phyloP scores from a whole-genome alignment of 768 basidiomycete species.

The Saitozyma podzolica region DNA sequence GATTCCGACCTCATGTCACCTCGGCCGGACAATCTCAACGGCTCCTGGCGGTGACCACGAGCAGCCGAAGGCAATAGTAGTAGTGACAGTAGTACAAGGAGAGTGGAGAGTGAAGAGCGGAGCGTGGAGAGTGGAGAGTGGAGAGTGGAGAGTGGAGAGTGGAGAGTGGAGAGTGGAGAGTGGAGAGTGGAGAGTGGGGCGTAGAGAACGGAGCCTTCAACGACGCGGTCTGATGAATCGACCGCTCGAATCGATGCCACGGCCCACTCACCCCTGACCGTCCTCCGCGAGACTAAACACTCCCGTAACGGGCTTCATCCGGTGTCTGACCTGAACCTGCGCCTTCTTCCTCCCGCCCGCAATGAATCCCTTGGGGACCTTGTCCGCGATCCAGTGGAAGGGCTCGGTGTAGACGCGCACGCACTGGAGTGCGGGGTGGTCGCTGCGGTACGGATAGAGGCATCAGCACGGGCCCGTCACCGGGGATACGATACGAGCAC shows the following conservation, averaged over 20 bases:
- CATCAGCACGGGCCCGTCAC: background rate
- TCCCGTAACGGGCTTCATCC: constrained; percentile 61
- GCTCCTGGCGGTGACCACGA: constrained; percentile 10
- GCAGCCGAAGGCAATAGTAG: no score
- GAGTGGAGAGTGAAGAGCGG: no score
- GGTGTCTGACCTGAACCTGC: constrained; percentile 64
- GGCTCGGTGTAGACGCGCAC: constrained; percentile 52
- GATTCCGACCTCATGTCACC: background rate
- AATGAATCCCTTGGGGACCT: background rate
- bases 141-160: no score
- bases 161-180: no score
- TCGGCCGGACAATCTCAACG: background rate
- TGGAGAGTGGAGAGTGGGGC: no score
- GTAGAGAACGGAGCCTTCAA: no score
- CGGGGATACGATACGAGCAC: background rate
- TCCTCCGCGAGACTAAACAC: constrained; percentile 54
- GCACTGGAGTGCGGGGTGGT: constrained; percentile 63
- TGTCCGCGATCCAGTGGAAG: background rate
- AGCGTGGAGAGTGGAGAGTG: no score
- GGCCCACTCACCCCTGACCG: constrained; percentile 13
- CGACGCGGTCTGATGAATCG: no score
- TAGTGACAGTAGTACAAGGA: no score
- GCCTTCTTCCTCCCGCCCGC: background rate
- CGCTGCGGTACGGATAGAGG: constrained; percentile 52
- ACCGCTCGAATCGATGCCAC: constrained; percentile 4